Conservation (phyloP, 257 asterid genomes). For the Echium plantagineum region DNA sequence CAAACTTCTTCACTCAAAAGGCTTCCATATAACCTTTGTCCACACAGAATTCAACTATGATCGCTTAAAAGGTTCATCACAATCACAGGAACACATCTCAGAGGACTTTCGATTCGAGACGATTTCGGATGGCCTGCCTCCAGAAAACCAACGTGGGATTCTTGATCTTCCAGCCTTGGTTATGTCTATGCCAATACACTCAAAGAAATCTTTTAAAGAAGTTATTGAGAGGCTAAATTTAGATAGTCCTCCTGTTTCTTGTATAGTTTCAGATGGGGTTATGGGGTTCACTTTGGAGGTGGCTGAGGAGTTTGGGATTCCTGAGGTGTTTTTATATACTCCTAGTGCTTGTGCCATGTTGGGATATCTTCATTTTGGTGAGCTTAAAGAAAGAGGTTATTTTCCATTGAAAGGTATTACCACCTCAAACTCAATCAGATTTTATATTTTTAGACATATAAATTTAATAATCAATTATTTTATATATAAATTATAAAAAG, state of each 20-base stretch:
- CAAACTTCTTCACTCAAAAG: slow-evolving; percentile 12
- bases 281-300: slow-evolving; percentile 22
- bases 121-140: slow-evolving; percentile 20
- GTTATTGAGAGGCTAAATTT: slow-evolving; percentile 10
- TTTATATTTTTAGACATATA: too few species aligned
- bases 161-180: slow-evolving; percentile 18
- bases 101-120: slow-evolving; percentile 15
- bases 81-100: not conserved
- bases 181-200: slow-evolving; percentile 14
- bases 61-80: not conserved
- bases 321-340: slow-evolving; percentile 14
- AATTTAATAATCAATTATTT: too few species aligned
- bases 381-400: slow-evolving; percentile 15
- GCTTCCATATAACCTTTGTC: slow-evolving; percentile 19
- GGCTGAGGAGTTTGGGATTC: slow-evolving; percentile 18
- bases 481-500: too few species aligned
- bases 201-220: slow-evolving; percentile 13
- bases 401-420: slow-evolving; percentile 23
- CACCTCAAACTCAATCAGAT: too few species aligned
- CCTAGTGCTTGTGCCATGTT: slow-evolving; percentile 22
- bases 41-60: slow-evolving; percentile 18
- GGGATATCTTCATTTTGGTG: slow-evolving; percentile 18
- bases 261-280: slow-evolving; percentile 18
- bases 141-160: slow-evolving; percentile 12
- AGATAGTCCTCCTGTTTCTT: slow-evolving; percentile 13